Evolutionary conservation across 2,329 filamentous ascomycete genomes (phyloP).

Genomic region (Stagonosporopsis vannaccii): DNA sequence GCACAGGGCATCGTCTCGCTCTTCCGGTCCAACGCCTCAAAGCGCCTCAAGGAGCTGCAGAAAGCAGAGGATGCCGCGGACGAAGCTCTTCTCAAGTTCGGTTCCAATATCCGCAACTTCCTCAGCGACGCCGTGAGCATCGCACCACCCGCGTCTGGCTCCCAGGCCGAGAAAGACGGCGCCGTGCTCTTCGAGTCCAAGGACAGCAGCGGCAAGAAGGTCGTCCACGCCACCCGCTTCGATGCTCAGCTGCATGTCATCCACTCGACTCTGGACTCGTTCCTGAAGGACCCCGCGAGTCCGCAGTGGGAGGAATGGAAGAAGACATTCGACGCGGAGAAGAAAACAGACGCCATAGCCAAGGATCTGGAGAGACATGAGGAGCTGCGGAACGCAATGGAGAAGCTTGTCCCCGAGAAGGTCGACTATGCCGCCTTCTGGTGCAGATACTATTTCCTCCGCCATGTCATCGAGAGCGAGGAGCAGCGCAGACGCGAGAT

Average conservation of each 20-base stretch:
- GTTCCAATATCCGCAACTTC: slow-evolving; percentile 87
- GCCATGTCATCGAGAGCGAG: slow-evolving; percentile 91
- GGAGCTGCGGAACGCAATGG: slow-evolving; percentile 88
- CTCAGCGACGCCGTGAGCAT: slow-evolving; percentile 89
- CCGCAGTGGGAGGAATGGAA: slow-evolving; percentile 78
- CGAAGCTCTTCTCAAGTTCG: slow-evolving; percentile 91
- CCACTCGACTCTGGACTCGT: slow-evolving; percentile 80
- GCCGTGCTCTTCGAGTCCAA: slow-evolving; percentile 91
- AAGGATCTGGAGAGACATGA: slow-evolving; percentile 84
- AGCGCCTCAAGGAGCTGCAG: slow-evolving; percentile 87
- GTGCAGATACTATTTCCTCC: slow-evolving; percentile 93
- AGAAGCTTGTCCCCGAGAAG: slow-evolving; percentile 90
- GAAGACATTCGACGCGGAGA: slow-evolving; percentile 77
- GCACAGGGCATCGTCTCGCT: slow-evolving; percentile 75
- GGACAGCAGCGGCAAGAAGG: slow-evolving; percentile 85
- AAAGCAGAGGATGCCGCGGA: slow-evolving; percentile 94
- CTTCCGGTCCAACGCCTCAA: slow-evolving; percentile 78
- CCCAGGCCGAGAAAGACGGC: slow-evolving; percentile 53
- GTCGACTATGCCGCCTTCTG: slow-evolving; percentile 93
- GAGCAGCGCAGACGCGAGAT: slow-evolving; percentile 88
- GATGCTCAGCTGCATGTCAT: slow-evolving; percentile 97
- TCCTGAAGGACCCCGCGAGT: slow-evolving; percentile 80
- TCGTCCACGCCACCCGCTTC: slow-evolving; percentile 92
- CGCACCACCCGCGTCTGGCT: slow-evolving; percentile 68
- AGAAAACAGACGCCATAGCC: slow-evolving; percentile 84